Conservation (phyloP, 345 rosid species). For the Corchorus olitorius region DNA sequence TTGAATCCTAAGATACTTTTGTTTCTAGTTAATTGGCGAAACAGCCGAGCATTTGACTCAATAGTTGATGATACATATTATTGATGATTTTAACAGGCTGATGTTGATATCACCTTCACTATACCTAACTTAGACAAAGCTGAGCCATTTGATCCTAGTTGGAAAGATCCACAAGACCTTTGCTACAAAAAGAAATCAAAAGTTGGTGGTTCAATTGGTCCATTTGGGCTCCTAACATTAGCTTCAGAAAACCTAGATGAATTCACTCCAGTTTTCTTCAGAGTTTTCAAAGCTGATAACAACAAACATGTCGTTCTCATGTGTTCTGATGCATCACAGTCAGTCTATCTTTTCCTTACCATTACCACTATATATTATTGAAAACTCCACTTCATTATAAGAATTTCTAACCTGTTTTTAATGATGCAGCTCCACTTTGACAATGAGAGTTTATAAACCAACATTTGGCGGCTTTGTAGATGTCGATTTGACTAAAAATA, state of each 20-base stretch:
- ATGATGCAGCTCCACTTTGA: conserved; percentile 51
- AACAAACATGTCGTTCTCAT: conserved; percentile 61
- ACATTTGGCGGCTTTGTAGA: conserved; percentile 77
- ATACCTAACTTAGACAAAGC: conserved; percentile 58
- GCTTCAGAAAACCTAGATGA: conserved; percentile 69
- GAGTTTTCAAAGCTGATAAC: conserved; percentile 52
- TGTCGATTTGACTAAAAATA: conserved; percentile 42
- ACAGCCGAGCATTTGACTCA: too few relatives aligned
- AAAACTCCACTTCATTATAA: neutral
- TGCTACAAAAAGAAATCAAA: conserved; percentile 51
- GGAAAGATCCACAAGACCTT: conserved; percentile 54
- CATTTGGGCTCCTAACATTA: conserved; percentile 76
- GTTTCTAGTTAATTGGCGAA: too few relatives aligned
- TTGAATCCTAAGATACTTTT: neutral
- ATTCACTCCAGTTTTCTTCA: conserved; percentile 80
- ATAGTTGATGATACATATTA: too few relatives aligned
- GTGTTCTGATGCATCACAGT: conserved; percentile 85
- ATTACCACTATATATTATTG: neutral
- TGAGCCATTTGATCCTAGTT: conserved; percentile 56
- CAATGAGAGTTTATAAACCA: conserved; percentile 50
- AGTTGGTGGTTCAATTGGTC: conserved; percentile 62
- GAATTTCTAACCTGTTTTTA: conserved; percentile 1
- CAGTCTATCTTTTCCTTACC: neutral
- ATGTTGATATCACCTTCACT: conserved; percentile 70
- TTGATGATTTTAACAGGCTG: conserved; percentile 42